phyloP scores from a whole-genome alignment of 352 stramenopile genomes.

The Elongisporangium anandrum region DNA sequence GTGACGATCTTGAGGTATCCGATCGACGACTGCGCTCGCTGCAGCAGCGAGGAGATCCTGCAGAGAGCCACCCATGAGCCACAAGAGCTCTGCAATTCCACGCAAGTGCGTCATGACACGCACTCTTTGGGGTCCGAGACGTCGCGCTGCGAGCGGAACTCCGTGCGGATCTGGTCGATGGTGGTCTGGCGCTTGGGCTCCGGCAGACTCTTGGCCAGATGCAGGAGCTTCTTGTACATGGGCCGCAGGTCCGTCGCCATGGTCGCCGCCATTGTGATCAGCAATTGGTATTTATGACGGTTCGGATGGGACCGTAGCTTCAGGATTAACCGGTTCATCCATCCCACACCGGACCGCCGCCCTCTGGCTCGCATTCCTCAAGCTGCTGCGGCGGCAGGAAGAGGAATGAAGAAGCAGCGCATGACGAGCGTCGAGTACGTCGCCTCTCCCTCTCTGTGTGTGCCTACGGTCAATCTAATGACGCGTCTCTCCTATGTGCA shows the following conservation, averaged over 20 bases:
- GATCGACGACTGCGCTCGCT: constrained; percentile 79
- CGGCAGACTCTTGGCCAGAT: constrained; percentile 68
- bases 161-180: constrained; percentile 65
- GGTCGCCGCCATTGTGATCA: constrained; percentile 18
- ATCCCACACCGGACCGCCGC: neutral
- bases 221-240: constrained; percentile 85
- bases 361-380: neutral
- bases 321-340: neutral
- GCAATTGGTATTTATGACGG: neutral
- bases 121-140: constrained; percentile 63
- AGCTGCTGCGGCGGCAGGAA: constrained; percentile 6
- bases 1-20: constrained; percentile 86
- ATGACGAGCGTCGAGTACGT: constrained; percentile 60
- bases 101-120: constrained; percentile 13
- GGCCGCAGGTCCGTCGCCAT: constrained; percentile 42
- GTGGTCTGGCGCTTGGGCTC: constrained; percentile 58
- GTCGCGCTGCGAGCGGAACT: constrained; percentile 67
- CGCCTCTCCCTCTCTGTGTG: neutral
- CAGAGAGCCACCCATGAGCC: neutral
- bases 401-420: constrained; percentile 20
- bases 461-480: too few species aligned
- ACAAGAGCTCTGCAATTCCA: constrained; percentile 1
- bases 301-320: neutral
- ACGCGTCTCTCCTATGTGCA: constrained; percentile 7
- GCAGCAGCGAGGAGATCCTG: constrained; percentile 62